Evolutionary conservation across 1,284 basidiomycete species (phyloP).

Genomic region (Rhodotorula sp.): DNA sequence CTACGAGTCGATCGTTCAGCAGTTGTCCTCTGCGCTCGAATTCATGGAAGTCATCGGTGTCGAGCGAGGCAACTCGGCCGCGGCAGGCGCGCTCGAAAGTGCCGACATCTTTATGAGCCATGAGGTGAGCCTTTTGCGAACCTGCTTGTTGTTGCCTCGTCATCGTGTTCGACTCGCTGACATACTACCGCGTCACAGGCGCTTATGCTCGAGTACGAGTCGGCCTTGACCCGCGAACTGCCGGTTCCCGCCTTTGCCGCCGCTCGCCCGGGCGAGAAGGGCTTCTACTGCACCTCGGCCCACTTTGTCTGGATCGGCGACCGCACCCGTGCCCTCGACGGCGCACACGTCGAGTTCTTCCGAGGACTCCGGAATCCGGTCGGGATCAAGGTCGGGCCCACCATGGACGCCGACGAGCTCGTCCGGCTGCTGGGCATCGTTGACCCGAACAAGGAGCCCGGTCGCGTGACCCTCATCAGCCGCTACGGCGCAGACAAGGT

Average conservation of each 20-base stretch:
- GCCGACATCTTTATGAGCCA: slow-evolving; percentile 88
- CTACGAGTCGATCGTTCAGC: slow-evolving; percentile 80
- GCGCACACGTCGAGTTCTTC: slow-evolving; percentile 79
- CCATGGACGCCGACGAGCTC: slow-evolving; percentile 78
- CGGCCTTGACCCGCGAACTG: slow-evolving; percentile 72
- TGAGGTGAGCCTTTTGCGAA: slow-evolving; percentile 53
- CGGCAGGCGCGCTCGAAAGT: slow-evolving; percentile 67
- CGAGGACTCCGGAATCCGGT: slow-evolving; percentile 85
- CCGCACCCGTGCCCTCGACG: slow-evolving; percentile 86
- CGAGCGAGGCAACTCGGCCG: slow-evolving; percentile 59
- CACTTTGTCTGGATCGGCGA: slow-evolving; percentile 86
- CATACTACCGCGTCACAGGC: slow-evolving; percentile 56
- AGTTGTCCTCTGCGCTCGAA: slow-evolving; percentile 85
- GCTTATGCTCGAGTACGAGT: slow-evolving; percentile 88
- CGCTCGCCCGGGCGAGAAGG: slow-evolving; percentile 14
- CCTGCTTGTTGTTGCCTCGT: background rate
- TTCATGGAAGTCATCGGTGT: slow-evolving; percentile 87
- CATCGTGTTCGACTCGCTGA: background rate
- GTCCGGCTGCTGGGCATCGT: slow-evolving; percentile 75
- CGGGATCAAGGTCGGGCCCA: slow-evolving; percentile 93
- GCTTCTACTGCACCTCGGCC: slow-evolving; percentile 35
- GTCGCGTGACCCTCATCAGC: slow-evolving; percentile 86
- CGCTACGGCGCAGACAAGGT: slow-evolving; percentile 89
- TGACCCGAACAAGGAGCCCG: slow-evolving; percentile 78
- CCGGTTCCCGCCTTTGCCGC: slow-evolving; percentile 25